Evolutionary conservation across 2,329 filamentous ascomycete species (phyloP).

Genomic region (Trichoderma koningiopsis): DNA sequence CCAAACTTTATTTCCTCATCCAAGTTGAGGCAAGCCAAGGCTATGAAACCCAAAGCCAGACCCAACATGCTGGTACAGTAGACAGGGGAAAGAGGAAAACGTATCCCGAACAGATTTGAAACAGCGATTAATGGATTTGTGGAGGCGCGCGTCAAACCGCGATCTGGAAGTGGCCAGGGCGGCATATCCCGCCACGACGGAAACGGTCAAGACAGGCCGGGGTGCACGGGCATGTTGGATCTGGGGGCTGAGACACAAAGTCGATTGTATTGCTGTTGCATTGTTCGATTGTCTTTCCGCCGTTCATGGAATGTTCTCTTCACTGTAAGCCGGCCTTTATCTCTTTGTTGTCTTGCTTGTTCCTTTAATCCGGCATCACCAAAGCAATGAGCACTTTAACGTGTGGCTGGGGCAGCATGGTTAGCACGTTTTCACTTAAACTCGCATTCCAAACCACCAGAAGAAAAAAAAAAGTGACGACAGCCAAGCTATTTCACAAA

Average conservation of each 20-base stretch:
- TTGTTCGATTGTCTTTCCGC: not conserved
- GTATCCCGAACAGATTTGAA: slow-evolving; percentile 1
- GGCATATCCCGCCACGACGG: slow-evolving; percentile 14
- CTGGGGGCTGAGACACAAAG: slow-evolving; percentile 5
- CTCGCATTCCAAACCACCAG: slow-evolving; percentile 8
- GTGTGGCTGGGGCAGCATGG: slow-evolving; percentile 6
- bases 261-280: not conserved
- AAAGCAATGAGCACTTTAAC: not conserved
- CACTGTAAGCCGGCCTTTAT: not conserved
- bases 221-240: not conserved
- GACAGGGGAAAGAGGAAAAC: not conserved
- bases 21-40: not conserved
- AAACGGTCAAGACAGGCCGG: slow-evolving; percentile 14
- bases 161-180: not conserved
- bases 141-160: slow-evolving; percentile 20
- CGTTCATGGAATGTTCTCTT: slow-evolving; percentile 8
- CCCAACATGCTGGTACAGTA: not conserved
- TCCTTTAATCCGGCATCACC: not conserved
- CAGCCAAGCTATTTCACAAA: not conserved
- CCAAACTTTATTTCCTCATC: not conserved
- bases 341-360: not conserved
- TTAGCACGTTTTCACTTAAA: not conserved
- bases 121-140: slow-evolving; percentile 12
- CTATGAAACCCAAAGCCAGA: slow-evolving; percentile 9
- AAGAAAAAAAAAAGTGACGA: not conserved